Evolutionary conservation across 495 filamentous ascomycete species (phyloP).

Genomic region (Daldinia vernicosa): DNA sequence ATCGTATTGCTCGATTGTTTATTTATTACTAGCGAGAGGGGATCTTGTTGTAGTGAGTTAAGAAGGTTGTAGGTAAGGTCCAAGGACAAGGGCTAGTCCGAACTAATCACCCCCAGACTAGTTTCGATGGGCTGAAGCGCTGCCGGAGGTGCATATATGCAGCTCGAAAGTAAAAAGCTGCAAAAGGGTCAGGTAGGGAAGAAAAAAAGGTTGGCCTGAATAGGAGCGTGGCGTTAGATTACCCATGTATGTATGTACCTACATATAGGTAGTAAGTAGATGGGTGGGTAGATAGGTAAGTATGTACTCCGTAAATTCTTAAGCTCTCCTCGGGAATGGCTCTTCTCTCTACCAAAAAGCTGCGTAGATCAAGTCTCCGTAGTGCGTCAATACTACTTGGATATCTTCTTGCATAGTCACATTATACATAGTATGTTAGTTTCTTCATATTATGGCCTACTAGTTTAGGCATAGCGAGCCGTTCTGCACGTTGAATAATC

Average conservation of each 20-base stretch:
- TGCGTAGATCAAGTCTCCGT: not conserved
- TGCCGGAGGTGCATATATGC: constrained; percentile 36
- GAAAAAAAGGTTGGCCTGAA: constrained; percentile 8
- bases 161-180: constrained; percentile 17
- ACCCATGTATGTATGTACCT: constrained; percentile 3
- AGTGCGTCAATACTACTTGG: not conserved
- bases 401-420: not conserved
- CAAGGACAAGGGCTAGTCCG: constrained; percentile 29
- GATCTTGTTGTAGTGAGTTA: constrained; percentile 26
- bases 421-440: not conserved
- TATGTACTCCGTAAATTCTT: constrained; percentile 6
- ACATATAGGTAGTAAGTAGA: constrained; percentile 1
- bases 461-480: not conserved
- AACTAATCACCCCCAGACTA: constrained; percentile 21
- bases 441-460: not conserved
- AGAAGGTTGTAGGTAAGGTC: constrained; percentile 19
- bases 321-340: not conserved
- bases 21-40: constrained; percentile 29
- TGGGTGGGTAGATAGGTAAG: not conserved
- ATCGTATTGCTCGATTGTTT: constrained; percentile 10
- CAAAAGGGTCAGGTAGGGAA: constrained; percentile 16
- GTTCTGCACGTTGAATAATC: constrained; percentile 1
- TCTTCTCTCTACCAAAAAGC: not conserved
- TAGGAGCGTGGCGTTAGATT: constrained; percentile 6
- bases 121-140: constrained; percentile 38